phyloP scores from a whole-genome alignment of 2,329 filamentous ascomycete genomes.

The Aspergillus sp. region DNA sequence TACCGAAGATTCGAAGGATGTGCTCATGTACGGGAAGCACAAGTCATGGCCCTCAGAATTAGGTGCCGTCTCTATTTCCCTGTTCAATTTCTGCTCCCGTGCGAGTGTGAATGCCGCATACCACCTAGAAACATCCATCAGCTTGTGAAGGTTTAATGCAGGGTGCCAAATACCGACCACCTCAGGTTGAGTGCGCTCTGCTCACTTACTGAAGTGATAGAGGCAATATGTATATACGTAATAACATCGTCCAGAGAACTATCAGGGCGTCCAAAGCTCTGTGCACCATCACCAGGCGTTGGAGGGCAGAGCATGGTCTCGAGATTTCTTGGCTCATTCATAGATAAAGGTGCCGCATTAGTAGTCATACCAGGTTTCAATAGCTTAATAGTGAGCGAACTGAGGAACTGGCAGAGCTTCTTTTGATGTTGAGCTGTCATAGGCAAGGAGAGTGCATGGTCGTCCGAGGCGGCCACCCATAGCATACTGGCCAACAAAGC shows the following conservation, averaged over 20 bases:
- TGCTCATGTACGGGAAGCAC: constrained; percentile 32
- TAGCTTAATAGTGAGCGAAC: constrained; percentile 80
- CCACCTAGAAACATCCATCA: constrained; percentile 53
- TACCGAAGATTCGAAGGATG: constrained; percentile 43
- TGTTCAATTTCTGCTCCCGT: constrained; percentile 79
- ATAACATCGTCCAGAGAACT: constrained; percentile 83
- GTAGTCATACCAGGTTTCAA: constrained; percentile 61
- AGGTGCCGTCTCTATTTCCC: constrained; percentile 60
- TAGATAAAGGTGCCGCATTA: constrained; percentile 41
- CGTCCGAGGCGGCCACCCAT: constrained; percentile 92
- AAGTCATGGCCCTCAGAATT: constrained; percentile 29
- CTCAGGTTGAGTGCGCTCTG: constrained; percentile 87
- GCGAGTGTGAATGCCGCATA: constrained; percentile 90
- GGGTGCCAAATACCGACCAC: constrained; percentile 53
- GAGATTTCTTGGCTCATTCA: constrained; percentile 48
- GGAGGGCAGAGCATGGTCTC: constrained; percentile 73
- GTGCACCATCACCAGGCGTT: constrained; percentile 65
- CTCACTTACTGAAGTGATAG: constrained; percentile 87
- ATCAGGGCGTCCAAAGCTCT: constrained; percentile 50
- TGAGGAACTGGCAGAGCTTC: constrained; percentile 81
- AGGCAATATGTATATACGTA: constrained; percentile 88
- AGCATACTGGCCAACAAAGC: constrained; percentile 89
- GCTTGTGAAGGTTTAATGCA: not conserved
- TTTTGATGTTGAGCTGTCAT: constrained; percentile 79
- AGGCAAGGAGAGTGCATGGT: constrained; percentile 79